Evolutionary conservation across 2,329 filamentous ascomycete species (phyloP).

Genomic region (Cercospora berteroae): DNA sequence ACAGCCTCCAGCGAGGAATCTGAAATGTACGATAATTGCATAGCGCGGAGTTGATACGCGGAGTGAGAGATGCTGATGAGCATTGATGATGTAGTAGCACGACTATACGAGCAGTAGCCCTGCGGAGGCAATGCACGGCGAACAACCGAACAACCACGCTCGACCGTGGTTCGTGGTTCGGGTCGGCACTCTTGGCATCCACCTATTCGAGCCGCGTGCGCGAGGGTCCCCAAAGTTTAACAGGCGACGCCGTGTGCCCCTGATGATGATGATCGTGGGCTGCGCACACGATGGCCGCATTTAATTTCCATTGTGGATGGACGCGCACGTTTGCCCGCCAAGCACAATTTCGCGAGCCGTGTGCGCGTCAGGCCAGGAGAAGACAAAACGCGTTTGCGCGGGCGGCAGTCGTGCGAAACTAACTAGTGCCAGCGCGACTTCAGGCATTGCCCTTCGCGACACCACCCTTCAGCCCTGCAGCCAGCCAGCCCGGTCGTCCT

Average conservation of each 20-base stretch:
- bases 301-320: not conserved
- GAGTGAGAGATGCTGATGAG: not conserved
- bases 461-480: not conserved
- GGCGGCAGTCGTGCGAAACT: not conserved
- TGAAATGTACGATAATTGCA: conserved; percentile 6
- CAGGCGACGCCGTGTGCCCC: not conserved
- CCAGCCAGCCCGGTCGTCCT: not conserved
- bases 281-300: not conserved
- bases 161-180: not conserved
- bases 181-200: not conserved
- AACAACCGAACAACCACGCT: not conserved
- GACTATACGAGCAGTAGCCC: not conserved
- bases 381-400: not conserved
- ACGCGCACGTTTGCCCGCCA: not conserved
- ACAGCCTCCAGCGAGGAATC: not conserved
- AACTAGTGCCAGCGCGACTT: not conserved
- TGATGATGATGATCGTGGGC: not conserved
- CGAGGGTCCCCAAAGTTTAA: not conserved
- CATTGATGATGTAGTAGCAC: not conserved
- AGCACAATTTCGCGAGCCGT: conserved; percentile 1
- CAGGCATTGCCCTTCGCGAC: not conserved
- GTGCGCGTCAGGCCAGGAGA: not conserved
- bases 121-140: not conserved
- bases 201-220: not conserved
- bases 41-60: not conserved